Evolutionary conservation across 2,329 filamentous ascomycete species (phyloP).

Genomic region (Colletotrichum tofieldiae): DNA sequence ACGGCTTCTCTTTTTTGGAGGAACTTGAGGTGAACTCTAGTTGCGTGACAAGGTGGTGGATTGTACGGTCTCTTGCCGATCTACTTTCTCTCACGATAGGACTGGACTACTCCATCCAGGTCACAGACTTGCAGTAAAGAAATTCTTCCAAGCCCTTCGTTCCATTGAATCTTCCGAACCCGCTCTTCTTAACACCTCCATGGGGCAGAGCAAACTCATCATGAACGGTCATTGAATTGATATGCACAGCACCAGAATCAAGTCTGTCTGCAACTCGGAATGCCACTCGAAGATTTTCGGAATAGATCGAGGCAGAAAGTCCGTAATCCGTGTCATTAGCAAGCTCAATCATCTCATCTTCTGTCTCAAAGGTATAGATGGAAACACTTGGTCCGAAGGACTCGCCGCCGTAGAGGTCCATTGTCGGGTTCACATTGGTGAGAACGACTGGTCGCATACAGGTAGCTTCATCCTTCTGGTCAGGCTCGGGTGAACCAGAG

Average conservation of each 20-base stretch:
- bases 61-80: too few relatives aligned
- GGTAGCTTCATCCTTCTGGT: conserved; percentile 52
- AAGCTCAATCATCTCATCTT: conserved; percentile 80
- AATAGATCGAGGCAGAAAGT: conserved; percentile 80
- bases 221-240: conserved; percentile 77
- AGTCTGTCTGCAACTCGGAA: conserved; percentile 74
- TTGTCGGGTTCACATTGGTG: conserved; percentile 71
- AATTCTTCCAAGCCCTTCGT: conserved; percentile 71
- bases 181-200: conserved; percentile 76
- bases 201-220: conserved; percentile 76
- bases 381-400: conserved; percentile 84
- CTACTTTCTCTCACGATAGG: too few relatives aligned
- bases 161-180: conserved; percentile 74
- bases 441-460: conserved; percentile 78
- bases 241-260: conserved; percentile 78
- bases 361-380: conserved; percentile 75
- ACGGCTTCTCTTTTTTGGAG: too few relatives aligned
- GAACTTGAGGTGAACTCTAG: too few relatives aligned
- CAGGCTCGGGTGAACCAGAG: conserved; percentile 47
- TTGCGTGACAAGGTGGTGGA: too few relatives aligned
- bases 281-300: conserved; percentile 73
- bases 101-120: conserved; percentile 1
- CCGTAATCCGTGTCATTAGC: conserved; percentile 90
- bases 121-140: conserved; percentile 8
- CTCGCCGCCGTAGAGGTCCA: conserved; percentile 84